Base-by-base conservation (phyloP, 2,329 filamentous ascomycete genomes). In the Celoporthe dispersa region DNA sequence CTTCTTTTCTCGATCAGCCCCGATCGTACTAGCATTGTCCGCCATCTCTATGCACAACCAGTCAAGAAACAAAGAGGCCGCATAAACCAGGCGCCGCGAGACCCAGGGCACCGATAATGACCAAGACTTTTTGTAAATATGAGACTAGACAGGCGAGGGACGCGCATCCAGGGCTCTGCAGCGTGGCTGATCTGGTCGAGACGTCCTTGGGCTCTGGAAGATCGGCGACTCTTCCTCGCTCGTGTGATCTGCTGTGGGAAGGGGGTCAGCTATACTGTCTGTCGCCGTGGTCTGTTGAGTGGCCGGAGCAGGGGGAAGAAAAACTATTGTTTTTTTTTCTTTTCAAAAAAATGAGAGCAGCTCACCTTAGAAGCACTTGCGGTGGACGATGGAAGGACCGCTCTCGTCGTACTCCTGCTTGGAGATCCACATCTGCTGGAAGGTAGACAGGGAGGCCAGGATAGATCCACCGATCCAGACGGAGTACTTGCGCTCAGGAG, bases 371-470 rank as follows among this genome's bases (percentile, higher is more conserved):
- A 98, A 98, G 93, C 95, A 98, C 94, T 98, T 98, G 92, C 94
- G 93, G 92, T 98, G 95, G 81, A 98, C 95, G 82, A 98, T 98
- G 81, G 94, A 98, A 80, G 95, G 96, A 87, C 95, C 95, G 85
- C 92, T 96, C 94, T 98, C 96, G 89, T 99, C 96, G 91, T 98
- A 98, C 90, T 98, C 95, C 89, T 99, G 96, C 94, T 99, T 99
- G 80, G 96, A 99, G 91, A 99, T 98, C 96, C 96, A 99, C 96
- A 99, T 99, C 89, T 99, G 96, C 90, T 99, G 96, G 95, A 99
- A 99, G 86, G 96, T 99, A 78, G 96, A 99, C 80, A 99, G 93
- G 75, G 96, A 99, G 79, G 96, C 96, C 81, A 99, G 88, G 87
- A 99, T 99, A 85, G 96, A 99, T 91, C 96, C 96, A 96, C 96